Percentiles rank a stretch among this genome's conserved stretches.
These are phyloP conservation scores for Conticribra weissflogii DNA, from an alignment of 108 stramenopile species.

Conservation along the genomic window DNA sequence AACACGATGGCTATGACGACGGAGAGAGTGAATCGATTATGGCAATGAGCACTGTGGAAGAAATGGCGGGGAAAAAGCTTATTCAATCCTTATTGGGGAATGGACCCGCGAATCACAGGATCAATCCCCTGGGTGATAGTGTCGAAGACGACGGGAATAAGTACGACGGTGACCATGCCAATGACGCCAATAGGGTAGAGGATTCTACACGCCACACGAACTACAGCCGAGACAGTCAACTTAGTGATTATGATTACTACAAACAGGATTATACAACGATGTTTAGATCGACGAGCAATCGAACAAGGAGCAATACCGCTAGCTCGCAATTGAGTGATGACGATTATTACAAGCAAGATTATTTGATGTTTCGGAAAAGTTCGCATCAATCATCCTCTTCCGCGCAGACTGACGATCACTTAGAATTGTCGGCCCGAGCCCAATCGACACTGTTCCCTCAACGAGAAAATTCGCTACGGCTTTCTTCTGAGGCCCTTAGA, in stretches of 20 bases:
- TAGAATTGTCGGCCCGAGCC: neutral
- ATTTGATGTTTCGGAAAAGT: neutral
- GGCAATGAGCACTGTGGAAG: neutral
- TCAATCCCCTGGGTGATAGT: neutral
- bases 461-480: neutral
- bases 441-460: neutral
- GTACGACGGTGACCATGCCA: neutral
- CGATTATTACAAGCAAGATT: neutral
- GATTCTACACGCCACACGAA: neutral
- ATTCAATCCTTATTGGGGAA: neutral
- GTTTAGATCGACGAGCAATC: neutral
- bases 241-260: neutral
- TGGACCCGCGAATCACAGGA: neutral
- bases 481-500: constrained; percentile 5
- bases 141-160: neutral
- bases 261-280: neutral
- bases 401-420: neutral
- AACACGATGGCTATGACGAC: neutral
- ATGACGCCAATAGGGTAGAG: no score
- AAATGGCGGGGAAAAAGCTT: neutral
- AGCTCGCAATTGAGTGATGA: neutral
- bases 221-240: neutral
- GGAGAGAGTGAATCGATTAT: neutral
- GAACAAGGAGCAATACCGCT: neutral
- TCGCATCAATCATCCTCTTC: neutral